These are phyloP conservation scores for Malbranchea zuffiana DNA, from an alignment of 2,329 filamentous ascomycete genomes.

Conservation along the genomic window DNA sequence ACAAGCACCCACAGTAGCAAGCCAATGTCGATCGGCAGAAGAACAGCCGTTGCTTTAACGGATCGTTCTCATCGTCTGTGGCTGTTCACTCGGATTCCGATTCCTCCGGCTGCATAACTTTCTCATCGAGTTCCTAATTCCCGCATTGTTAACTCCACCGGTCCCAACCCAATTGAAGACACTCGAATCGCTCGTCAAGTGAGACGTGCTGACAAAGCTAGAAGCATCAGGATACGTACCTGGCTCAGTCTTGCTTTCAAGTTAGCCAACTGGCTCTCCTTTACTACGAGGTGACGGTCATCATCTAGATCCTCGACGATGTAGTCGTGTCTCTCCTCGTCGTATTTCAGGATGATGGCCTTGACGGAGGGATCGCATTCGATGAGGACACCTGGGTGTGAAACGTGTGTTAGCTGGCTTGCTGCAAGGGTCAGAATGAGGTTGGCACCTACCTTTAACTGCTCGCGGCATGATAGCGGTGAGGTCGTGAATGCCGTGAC, in stretches of 20 bases:
- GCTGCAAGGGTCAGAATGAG: not conserved
- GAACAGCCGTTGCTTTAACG: too few relatives aligned
- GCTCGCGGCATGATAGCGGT: constrained; percentile 12
- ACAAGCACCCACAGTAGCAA: too few relatives aligned
- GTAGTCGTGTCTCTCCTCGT: constrained; percentile 37
- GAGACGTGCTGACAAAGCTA: not conserved
- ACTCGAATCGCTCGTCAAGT: not conserved
- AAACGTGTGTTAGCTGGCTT: not conserved
- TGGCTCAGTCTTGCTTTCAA: constrained; percentile 33
- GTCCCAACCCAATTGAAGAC: not conserved
- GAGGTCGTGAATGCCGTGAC: not conserved
- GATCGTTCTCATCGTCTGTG: too few relatives aligned
- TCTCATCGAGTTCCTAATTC: constrained; percentile 36
- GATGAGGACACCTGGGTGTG: constrained; percentile 33
- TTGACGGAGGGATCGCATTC: constrained; percentile 41
- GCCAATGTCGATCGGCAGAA: too few relatives aligned
- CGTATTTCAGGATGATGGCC: constrained; percentile 40
- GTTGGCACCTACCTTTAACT: constrained; percentile 10
- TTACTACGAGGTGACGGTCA: constrained; percentile 36
- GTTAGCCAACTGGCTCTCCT: constrained; percentile 36
- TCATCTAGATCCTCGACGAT: constrained; percentile 40
- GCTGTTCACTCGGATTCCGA: constrained; percentile 30
- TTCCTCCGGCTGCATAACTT: constrained; percentile 38
- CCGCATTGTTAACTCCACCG: not conserved
- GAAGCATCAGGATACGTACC: constrained; percentile 20